Conservation (phyloP, 768 basidiomycete genomes). For the Pisolithus microcarpus region DNA sequence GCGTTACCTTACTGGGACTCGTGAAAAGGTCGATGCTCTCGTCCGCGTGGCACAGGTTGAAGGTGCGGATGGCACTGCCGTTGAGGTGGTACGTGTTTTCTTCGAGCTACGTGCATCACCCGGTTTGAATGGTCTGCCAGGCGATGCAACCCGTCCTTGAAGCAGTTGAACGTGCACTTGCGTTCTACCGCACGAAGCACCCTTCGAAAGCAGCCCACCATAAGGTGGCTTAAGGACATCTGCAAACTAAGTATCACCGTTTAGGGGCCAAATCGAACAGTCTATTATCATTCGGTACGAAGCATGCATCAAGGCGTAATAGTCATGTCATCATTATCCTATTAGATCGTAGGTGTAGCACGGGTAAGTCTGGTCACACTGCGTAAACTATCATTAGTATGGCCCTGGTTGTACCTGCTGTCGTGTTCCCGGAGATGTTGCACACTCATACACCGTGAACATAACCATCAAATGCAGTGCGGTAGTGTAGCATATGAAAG, state of each 20-base stretch:
- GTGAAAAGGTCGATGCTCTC: slow-evolving; percentile 77
- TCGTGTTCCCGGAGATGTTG: slow-evolving; percentile 42
- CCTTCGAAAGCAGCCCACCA: not conserved
- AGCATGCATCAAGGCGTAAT: not conserved
- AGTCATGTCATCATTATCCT: not conserved
- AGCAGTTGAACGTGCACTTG: slow-evolving; percentile 67
- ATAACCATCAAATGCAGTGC: slow-evolving; percentile 76
- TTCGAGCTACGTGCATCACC: not conserved
- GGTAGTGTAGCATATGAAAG: slow-evolving; percentile 84
- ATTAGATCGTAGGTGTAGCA: not conserved
- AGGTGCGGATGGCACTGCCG: slow-evolving; percentile 53
- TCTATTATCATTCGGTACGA: not conserved
- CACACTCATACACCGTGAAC: slow-evolving; percentile 71
- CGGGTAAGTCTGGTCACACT: not conserved
- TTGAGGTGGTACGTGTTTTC: slow-evolving; percentile 52
- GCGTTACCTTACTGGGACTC: slow-evolving; percentile 69
- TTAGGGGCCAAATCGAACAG: too few species aligned
- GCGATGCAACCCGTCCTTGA: slow-evolving; percentile 70
- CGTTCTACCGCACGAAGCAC: slow-evolving; percentile 43
- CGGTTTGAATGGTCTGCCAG: slow-evolving; percentile 29
- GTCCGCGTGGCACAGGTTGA: slow-evolving; percentile 52
- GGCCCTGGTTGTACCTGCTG: slow-evolving; percentile 49
- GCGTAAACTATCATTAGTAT: slow-evolving; percentile 10
- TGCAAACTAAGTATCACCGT: too few species aligned
- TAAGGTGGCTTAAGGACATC: not conserved